These are phyloP conservation scores for Candida sanyiensis DNA, from an alignment of 805 yeast genomes.

Conservation along the genomic window DNA sequence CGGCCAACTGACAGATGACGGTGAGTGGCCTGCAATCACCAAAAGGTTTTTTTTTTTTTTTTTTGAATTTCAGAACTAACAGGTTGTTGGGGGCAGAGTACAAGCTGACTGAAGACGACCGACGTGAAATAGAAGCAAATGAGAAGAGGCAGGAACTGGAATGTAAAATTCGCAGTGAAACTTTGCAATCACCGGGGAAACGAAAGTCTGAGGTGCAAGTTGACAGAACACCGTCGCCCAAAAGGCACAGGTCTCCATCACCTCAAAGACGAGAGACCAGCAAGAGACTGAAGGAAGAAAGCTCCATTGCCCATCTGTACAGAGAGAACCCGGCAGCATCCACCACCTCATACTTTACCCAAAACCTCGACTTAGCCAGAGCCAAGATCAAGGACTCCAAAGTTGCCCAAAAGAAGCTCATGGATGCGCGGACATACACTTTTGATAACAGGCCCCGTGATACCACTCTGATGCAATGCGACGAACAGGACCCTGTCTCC, in stretches of 20 bases:
- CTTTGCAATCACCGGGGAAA: too few species aligned
- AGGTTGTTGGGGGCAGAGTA: too few species aligned
- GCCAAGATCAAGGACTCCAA: slow-evolving; percentile 22
- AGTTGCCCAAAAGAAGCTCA: slow-evolving; percentile 22
- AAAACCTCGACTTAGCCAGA: slow-evolving; percentile 26
- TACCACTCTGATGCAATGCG: slow-evolving; percentile 18
- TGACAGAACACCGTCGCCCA: slow-evolving; percentile 4
- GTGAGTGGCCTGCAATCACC: too few species aligned
- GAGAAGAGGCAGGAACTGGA: too few species aligned
- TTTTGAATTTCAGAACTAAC: too few species aligned
- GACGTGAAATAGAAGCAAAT: too few species aligned
- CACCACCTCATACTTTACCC: slow-evolving; percentile 30
- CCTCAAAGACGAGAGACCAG: slow-evolving; percentile 1
- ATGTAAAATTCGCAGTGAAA: too few species aligned
- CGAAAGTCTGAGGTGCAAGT: background rate
- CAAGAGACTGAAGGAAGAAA: background rate
- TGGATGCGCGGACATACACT: slow-evolving; percentile 34
- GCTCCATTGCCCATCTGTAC: background rate
- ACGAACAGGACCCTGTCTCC: slow-evolving; percentile 41
- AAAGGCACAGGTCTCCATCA: slow-evolving; percentile 5
- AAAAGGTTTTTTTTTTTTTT: too few species aligned
- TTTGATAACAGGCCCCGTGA: slow-evolving; percentile 30
- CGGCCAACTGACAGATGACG: slow-evolving; percentile 14
- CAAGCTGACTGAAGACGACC: too few species aligned
- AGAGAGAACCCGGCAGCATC: slow-evolving; percentile 6